Percentiles rank a stretch among this genome's conserved stretches.
Evolutionary conservation across 345 rosid genomes (phyloP).

Genomic region (Draba incana): DNA sequence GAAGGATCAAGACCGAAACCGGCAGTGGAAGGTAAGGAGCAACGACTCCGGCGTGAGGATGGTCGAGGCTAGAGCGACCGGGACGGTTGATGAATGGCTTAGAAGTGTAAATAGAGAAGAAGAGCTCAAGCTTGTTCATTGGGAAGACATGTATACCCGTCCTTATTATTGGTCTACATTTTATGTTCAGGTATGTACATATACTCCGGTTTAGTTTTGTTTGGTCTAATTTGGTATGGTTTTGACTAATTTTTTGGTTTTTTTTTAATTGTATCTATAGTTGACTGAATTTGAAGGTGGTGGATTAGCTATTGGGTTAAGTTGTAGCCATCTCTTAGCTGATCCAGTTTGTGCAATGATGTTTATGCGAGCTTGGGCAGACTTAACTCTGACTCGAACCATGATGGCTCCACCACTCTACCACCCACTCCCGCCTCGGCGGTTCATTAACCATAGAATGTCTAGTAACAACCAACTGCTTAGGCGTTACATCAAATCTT

Average conservation of each 20-base stretch:
- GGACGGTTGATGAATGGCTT: slow-evolving; percentile 68
- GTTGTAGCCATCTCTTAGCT: slow-evolving; percentile 69
- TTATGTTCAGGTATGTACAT: slow-evolving; percentile 59
- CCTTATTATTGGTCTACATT: slow-evolving; percentile 83
- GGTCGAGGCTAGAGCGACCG: slow-evolving; percentile 62
- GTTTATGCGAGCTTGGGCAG: slow-evolving; percentile 80
- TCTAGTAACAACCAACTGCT: slow-evolving; percentile 44
- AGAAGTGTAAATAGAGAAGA: slow-evolving; percentile 52
- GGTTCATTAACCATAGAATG: slow-evolving; percentile 30
- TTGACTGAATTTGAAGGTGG: slow-evolving; percentile 79
- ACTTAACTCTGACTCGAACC: slow-evolving; percentile 46
- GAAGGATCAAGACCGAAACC: slow-evolving; percentile 25
- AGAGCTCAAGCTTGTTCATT: slow-evolving; percentile 64
- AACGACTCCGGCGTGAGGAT: slow-evolving; percentile 75
- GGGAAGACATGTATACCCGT: slow-evolving; percentile 65
- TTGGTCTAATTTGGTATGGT: not conserved
- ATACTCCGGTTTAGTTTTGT: slow-evolving; percentile 2
- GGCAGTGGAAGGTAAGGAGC: slow-evolving; percentile 62
- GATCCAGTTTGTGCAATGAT: slow-evolving; percentile 60
- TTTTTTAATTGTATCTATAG: slow-evolving; percentile 38
- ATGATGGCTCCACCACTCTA: slow-evolving; percentile 54
- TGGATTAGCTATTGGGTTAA: slow-evolving; percentile 74
- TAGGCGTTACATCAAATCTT: slow-evolving; percentile 46
- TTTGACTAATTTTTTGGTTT: not conserved
- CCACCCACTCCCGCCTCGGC: slow-evolving; percentile 49